A percentile compares a stretch with the other conserved stretches of the same genome.
Evolutionary conservation across 805 yeast species (phyloP).

Genomic region (Zygoascus tannicola): DNA sequence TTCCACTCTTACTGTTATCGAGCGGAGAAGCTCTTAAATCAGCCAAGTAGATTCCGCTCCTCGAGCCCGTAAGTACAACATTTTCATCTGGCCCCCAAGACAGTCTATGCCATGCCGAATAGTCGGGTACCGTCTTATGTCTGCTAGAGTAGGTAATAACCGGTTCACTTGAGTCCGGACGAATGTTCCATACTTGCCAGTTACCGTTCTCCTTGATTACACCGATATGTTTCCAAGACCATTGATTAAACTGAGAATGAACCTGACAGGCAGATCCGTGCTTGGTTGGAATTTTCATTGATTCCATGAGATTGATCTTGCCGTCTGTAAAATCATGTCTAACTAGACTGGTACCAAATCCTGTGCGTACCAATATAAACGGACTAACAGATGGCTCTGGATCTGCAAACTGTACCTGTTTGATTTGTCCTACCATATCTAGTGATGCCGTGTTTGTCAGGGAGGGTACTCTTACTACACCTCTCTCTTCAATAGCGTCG

Average conservation of each 20-base stretch:
- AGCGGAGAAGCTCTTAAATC: neutral
- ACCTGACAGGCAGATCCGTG: constrained; percentile 15
- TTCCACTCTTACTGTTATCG: neutral
- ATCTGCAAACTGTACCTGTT: constrained; percentile 14
- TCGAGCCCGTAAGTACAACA: neutral
- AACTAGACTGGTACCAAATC: constrained; percentile 7
- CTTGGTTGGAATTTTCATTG: neutral
- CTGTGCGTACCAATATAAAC: constrained; percentile 14
- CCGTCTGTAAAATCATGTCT: neutral
- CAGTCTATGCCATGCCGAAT: constrained; percentile 1
- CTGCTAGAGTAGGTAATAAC: neutral
- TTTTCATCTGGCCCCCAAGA: neutral
- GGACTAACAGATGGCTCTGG: constrained; percentile 11
- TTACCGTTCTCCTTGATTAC: constrained; percentile 38
- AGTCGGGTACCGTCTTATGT: neutral
- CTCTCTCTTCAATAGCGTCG: neutral
- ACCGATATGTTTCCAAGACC: constrained; percentile 24
- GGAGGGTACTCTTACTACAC: constrained; percentile 4
- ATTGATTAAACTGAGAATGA: constrained; percentile 33
- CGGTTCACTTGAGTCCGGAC: neutral
- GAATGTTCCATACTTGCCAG: constrained; percentile 30
- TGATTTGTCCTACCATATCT: constrained; percentile 9
- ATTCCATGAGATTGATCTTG: neutral
- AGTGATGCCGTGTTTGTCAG: neutral
- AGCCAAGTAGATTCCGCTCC: neutral